Evolutionary conservation across 2,329 filamentous ascomycete species (phyloP).

Genomic region (Curvularia eragrostidis): DNA sequence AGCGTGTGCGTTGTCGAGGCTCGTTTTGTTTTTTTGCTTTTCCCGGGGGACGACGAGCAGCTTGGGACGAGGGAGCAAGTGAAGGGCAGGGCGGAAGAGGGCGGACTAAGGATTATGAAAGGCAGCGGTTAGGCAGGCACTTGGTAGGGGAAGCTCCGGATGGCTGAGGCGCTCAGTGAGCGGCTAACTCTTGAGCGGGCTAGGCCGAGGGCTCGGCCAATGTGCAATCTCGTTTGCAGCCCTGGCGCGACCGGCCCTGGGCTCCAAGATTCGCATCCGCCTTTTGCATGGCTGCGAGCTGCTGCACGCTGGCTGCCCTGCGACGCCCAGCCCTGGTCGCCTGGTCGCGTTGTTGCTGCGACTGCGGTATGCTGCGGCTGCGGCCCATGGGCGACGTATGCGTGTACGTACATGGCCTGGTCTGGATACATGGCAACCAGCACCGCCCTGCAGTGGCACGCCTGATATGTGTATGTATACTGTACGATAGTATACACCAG

Average conservation of each 20-base stretch:
- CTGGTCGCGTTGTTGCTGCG: not conserved
- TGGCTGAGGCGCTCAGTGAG: conserved; percentile 36
- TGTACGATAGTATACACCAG: not conserved
- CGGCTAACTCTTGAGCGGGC: conserved; percentile 23
- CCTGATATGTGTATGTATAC: not conserved
- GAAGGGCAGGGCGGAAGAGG: conserved; percentile 23
- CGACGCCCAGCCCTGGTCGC: not conserved
- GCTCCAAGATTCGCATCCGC: conserved; percentile 11
- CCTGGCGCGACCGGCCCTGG: conserved; percentile 15
- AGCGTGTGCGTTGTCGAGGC: conserved; percentile 1
- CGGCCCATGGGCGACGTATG: too few relatives aligned
- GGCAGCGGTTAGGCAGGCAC: conserved; percentile 8
- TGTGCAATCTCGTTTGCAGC: conserved; percentile 34
- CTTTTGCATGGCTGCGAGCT: not conserved
- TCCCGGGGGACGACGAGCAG: conserved; percentile 7
- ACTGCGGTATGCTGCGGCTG: not conserved
- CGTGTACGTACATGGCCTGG: too few relatives aligned
- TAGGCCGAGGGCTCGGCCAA: conserved; percentile 19
- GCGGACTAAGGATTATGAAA: conserved; percentile 43
- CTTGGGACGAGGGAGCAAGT: conserved; percentile 16
- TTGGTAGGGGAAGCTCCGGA: conserved; percentile 39
- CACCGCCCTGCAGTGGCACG: not conserved
- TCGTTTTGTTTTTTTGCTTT: not conserved
- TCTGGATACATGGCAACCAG: not conserved
- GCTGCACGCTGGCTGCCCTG: not conserved